Evolutionary conservation across 257 asterid genomes (phyloP).

Genomic region (Fraxinus americana): DNA sequence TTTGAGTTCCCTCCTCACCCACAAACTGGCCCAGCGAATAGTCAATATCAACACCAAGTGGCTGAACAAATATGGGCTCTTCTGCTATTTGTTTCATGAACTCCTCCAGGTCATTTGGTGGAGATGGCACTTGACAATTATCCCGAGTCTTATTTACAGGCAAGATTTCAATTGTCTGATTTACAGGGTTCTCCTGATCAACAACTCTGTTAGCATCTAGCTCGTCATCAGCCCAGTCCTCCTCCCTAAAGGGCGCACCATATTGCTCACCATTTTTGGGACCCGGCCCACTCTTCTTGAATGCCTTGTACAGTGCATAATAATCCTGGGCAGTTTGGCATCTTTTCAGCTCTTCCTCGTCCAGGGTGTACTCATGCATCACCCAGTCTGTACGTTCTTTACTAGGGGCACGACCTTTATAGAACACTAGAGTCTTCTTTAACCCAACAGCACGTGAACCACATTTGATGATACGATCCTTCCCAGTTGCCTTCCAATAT

Average conservation of each 20-base stretch:
- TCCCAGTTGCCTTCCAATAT: conserved; percentile 98
- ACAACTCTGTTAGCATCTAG: conserved; percentile 27
- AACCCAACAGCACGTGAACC: conserved; percentile 72
- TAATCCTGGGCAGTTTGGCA: conserved; percentile 56
- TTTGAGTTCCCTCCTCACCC: conserved; percentile 42
- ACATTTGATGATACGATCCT: conserved; percentile 66
- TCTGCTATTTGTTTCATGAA: conserved; percentile 43
- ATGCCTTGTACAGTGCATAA: conserved; percentile 82
- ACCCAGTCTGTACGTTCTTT: conserved; percentile 97
- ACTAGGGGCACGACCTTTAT: conserved; percentile 83
- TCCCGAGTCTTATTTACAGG: conserved; percentile 22
- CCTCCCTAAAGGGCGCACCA: conserved; percentile 90
- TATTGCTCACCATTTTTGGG: conserved; percentile 96
- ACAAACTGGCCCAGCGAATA: conserved; percentile 36
- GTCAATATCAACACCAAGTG: conserved; percentile 28
- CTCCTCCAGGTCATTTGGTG: conserved; percentile 55
- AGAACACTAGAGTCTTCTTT: conserved; percentile 88
- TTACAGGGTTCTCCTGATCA: conserved; percentile 30
- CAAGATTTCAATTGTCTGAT: conserved; percentile 25
- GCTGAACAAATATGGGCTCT: conserved; percentile 38
- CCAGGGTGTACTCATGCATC: conserved; percentile 91
- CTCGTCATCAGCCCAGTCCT: conserved; percentile 79
- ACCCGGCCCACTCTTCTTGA: conserved; percentile 93
- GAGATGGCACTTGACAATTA: conserved; percentile 27
- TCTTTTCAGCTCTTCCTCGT: conserved; percentile 75